Conservation (phyloP, 2,329 filamentous ascomycete species). For the Zymoseptoria brevis region DNA sequence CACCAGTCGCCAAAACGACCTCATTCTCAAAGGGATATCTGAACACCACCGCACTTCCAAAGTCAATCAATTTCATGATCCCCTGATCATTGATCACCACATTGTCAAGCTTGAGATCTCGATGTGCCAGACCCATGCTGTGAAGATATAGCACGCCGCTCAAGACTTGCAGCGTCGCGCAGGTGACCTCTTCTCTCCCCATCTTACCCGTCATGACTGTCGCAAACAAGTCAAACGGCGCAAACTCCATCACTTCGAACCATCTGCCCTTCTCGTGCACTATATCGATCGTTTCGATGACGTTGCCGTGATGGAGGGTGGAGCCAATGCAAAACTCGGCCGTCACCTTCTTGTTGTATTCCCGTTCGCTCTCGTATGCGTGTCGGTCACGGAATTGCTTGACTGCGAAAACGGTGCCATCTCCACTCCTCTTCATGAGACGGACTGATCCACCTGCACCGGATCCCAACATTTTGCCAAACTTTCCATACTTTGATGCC, state of each 20-base stretch:
- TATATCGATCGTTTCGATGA: constrained; percentile 96
- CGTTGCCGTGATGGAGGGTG: constrained; percentile 92
- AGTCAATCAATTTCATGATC: constrained; percentile 99
- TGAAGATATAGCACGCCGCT: constrained; percentile 93
- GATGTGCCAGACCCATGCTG: constrained; percentile 87
- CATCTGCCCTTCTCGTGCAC: constrained; percentile 88
- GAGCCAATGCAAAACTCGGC: constrained; percentile 98
- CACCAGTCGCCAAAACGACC: constrained; percentile 72
- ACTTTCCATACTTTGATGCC: constrained; percentile 86
- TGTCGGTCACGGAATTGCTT: constrained; percentile 94
- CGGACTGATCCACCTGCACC: constrained; percentile 92
- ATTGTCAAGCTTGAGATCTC: constrained; percentile 94
- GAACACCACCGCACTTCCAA: constrained; percentile 94
- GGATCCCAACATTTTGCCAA: constrained; percentile 86
- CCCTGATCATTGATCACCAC: constrained; percentile 93
- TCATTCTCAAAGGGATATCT: constrained; percentile 94
- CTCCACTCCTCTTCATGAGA: constrained; percentile 85
- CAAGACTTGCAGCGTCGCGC: constrained; percentile 87
- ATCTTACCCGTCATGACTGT: constrained; percentile 99
- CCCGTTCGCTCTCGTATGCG: constrained; percentile 85
- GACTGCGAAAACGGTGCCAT: constrained; percentile 89
- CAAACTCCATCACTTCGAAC: constrained; percentile 99
- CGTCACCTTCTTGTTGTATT: constrained; percentile 96
- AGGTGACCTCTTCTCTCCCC: constrained; percentile 81
- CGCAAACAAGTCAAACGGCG: constrained; percentile 89